These are phyloP conservation scores for Blastobotrys serpentis DNA, from an alignment of 1,139 yeast genomes.

Conservation along the genomic window DNA sequence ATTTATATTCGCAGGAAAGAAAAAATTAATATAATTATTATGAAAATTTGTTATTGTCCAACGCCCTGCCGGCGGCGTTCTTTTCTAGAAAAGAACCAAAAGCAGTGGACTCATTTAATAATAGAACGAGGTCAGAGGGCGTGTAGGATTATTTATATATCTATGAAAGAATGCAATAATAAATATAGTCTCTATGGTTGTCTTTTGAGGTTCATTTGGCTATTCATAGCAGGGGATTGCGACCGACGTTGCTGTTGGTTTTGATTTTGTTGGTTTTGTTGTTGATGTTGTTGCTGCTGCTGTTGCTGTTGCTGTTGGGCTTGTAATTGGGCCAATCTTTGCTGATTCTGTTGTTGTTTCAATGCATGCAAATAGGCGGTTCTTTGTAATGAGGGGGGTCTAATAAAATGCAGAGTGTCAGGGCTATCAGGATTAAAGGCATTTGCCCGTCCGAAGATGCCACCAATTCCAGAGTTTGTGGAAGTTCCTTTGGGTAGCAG, in stretches of 20 bases:
- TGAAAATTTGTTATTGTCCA: background rate
- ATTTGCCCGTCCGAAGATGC: constrained; percentile 38
- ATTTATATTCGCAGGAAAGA: background rate
- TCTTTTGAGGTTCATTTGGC: background rate
- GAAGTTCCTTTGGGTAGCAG: constrained; percentile 31
- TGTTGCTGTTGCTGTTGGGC: constrained; percentile 37
- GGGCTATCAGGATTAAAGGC: constrained; percentile 37
- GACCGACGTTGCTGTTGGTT: constrained; percentile 24
- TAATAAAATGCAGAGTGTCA: constrained; percentile 30
- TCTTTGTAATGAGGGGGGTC: constrained; percentile 41
- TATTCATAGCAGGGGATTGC: background rate
- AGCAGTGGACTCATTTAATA: background rate
- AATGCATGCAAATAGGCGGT: constrained; percentile 25
- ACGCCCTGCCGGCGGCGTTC: too few relatives aligned
- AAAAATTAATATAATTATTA: constrained; percentile 2
- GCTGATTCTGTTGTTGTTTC: constrained; percentile 27
- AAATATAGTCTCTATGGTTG: constrained; percentile 1
- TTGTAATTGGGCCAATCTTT: constrained; percentile 28
- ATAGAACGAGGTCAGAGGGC: background rate
- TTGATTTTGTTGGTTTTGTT: constrained; percentile 34
- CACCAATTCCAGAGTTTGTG: constrained; percentile 31
- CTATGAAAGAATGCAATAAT: constrained; percentile 1
- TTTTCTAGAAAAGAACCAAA: too few relatives aligned
- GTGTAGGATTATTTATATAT: background rate
- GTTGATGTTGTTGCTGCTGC: constrained; percentile 34